These are phyloP conservation scores for Fusarium citri DNA, from an alignment of 2,329 filamentous ascomycete species.

Conservation along the genomic window DNA sequence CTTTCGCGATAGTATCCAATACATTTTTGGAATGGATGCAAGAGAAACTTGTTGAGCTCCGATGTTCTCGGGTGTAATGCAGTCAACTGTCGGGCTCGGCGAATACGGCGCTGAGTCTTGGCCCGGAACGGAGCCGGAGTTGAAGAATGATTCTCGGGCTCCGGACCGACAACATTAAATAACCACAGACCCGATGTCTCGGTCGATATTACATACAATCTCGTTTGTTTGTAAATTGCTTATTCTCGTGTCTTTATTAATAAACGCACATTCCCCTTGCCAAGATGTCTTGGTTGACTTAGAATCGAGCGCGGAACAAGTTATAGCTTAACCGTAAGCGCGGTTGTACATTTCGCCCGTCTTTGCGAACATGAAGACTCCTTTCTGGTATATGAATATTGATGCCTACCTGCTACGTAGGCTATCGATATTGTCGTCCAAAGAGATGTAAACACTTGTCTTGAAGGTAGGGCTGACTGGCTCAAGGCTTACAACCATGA, in stretches of 20 bases:
- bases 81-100: not conserved
- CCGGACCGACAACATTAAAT: not conserved
- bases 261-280: not conserved
- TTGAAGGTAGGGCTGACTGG: not conserved
- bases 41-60: no score
- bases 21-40: no score
- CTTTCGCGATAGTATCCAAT: no score
- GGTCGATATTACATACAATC: not conserved
- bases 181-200: not conserved
- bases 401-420: conserved; percentile 5
- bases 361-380: not conserved
- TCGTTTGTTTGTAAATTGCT: not conserved
- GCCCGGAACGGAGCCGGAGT: not conserved
- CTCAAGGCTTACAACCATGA: conserved; percentile 7
- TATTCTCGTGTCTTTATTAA: not conserved
- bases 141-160: not conserved
- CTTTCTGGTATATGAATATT: not conserved
- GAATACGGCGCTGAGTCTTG: not conserved
- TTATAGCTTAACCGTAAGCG: not conserved
- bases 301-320: not conserved
- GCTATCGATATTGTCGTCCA: not conserved
- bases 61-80: not conserved
- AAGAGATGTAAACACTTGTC: conserved; percentile 13
- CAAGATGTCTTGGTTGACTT: not conserved
- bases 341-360: not conserved